Percentiles rank a stretch among this genome's conserved stretches.
phyloP scores from a whole-genome alignment of 2,329 filamentous ascomycete species.

The Xylaria sp. region DNA sequence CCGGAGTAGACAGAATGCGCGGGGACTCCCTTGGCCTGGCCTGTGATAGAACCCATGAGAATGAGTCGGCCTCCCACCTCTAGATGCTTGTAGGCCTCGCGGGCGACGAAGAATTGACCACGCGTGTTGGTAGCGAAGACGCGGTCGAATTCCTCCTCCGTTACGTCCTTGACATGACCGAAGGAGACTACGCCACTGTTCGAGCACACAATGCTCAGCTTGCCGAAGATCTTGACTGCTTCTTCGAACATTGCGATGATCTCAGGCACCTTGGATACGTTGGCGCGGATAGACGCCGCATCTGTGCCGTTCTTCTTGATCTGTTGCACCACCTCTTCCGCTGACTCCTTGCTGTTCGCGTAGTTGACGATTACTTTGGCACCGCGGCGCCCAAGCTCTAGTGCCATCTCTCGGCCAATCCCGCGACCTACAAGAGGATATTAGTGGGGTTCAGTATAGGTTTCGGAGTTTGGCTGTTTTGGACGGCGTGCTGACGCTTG shows the following conservation, averaged over 20 bases:
- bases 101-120: constrained; percentile 77
- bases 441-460: constrained; percentile 25
- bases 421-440: constrained; percentile 61
- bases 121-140: constrained; percentile 75
- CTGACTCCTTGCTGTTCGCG: constrained; percentile 71
- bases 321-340: constrained; percentile 71
- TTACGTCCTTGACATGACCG: constrained; percentile 74
- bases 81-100: constrained; percentile 75
- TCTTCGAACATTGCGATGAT: constrained; percentile 71
- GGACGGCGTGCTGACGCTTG: not conserved
- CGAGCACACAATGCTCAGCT: constrained; percentile 75
- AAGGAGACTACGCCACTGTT: constrained; percentile 76
- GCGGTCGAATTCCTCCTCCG: constrained; percentile 76
- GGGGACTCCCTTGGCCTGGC: constrained; percentile 73
- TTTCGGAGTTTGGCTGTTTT: constrained; percentile 23
- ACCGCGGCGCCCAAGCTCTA: constrained; percentile 71
- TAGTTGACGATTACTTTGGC: constrained; percentile 75
- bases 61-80: constrained; percentile 75
- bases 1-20: constrained; percentile 79
- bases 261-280: constrained; percentile 71
- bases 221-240: constrained; percentile 70
- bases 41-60: constrained; percentile 77
- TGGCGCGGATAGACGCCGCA: constrained; percentile 72
- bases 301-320: constrained; percentile 73
- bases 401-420: constrained; percentile 73